Conservation (phyloP, 306 rosid species). For the Vicia villosa region DNA sequence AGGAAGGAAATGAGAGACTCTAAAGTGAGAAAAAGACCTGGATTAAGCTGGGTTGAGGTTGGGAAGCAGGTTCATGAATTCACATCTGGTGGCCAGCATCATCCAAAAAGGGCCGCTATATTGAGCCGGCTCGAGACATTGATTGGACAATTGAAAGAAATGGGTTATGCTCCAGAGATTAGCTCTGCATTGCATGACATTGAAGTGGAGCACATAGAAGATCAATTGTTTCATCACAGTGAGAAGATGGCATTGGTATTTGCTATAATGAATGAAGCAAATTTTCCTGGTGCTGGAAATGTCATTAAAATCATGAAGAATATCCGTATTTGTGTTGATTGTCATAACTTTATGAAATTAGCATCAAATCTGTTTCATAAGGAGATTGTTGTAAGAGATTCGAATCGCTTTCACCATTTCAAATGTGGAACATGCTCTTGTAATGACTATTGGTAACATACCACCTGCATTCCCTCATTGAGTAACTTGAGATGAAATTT, state of each 20-base stretch:
- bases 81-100: conserved; percentile 71
- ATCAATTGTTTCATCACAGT: conserved; percentile 76
- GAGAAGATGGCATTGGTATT: conserved; percentile 87
- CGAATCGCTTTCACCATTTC: conserved; percentile 88
- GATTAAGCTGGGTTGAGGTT: conserved; percentile 83
- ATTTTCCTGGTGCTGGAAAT: conserved; percentile 39
- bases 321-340: conserved; percentile 86
- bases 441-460: conserved; percentile 71
- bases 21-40: conserved; percentile 82
- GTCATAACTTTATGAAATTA: conserved; percentile 89
- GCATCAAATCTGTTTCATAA: conserved; percentile 61
- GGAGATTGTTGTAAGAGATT: conserved; percentile 84
- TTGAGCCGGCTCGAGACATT: conserved; percentile 57
- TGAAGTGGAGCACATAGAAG: conserved; percentile 82
- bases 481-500: not conserved
- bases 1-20: conserved; percentile 77
- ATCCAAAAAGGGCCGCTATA: conserved; percentile 54
- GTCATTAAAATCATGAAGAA: conserved; percentile 80
- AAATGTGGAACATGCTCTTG: conserved; percentile 74
- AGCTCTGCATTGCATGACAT: conserved; percentile 65
- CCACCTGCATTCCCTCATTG: conserved; percentile 7
- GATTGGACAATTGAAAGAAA: conserved; percentile 65
- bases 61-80: conserved; percentile 80
- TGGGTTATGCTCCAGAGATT: conserved; percentile 81
- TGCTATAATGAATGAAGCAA: conserved; percentile 63